Base-by-base conservation (phyloP, 305 asterid species). In the Rubia balearica region DNA sequence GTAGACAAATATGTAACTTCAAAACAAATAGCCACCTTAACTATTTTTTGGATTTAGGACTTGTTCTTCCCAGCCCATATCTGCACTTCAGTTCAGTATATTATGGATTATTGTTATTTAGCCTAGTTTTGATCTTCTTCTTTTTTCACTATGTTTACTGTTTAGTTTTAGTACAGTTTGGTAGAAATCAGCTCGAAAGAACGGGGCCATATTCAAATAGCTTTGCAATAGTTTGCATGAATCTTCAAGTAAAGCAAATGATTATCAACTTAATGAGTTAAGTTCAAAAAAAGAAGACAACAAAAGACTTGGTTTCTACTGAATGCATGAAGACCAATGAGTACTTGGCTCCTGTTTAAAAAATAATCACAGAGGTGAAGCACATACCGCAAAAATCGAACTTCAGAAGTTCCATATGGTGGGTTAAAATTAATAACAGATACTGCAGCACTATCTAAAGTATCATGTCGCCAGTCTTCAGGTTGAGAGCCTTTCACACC, bases 341-440 rank as follows among this genome's bases (percentile, higher is more conserved):
- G n/a, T 48, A 30, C 4, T 27, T 16, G 22, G 27, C 0, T 68
- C 61, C 71, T 8, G 30, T 9, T 27, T 17, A 48, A 17, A 61
- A 46, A 14, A 16, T 3, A 61, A 71, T 49, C 21, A 64, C 51
- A 61, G 64, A 11, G 13, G 65, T 41, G 40, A 60, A 74, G 72
- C 59, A 65, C 97, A 48, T 87, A 95, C 99, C 97, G 75, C 80
- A 92, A 74, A 75, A 87, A 84, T 70, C 76, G 87, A 57, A 87
- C 80, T 81, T 78, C 83, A 60, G 84, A 83, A 71, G 80, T 71
- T 74, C 83, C 85, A 73, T 71, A 78, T 69, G 90, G 89, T 64
- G 96, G 90, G 74, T 67, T 81, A 69, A 86, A 74, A 72, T 78
- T 87, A 71, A 81, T 83, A 72, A 89, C 77, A 67, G 82, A 57